Evolutionary conservation across 164 flowering plant species (phyloP), one percentile per base, ranked within the genome.

Genomic region (Stephania yunnanensis): DNA sequence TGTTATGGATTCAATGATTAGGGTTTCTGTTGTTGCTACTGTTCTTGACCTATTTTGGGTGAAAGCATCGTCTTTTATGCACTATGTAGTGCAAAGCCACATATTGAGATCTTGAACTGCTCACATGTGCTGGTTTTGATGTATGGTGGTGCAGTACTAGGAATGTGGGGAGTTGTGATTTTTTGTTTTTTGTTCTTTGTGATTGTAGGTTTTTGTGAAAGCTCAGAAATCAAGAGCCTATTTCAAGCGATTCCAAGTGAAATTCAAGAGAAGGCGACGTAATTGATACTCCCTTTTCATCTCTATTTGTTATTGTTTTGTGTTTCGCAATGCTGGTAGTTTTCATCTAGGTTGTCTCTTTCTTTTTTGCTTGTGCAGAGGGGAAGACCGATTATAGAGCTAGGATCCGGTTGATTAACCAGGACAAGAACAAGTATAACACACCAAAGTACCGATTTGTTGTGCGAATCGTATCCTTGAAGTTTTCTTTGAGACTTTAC

Each of bases 341-440:
- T 22, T 22, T 36, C 45, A 50, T 45, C 8, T 55, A 46, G 9
- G 46, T 0, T 10, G 19, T 63, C 7, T 22, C 31, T 76, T 63
- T 36, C 55, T 50, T 50, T 9, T 11, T 65, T 25, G 71, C 22
- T 17, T 63, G 10, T 69, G 36, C 85, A 93, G 95, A 82, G 87
- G 97, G 98, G 0, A 93, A 93, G 87, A 93, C 98, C 1, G 98
- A 93, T 61, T 93, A 93, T 77, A 77, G 98, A 1, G 98, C 98
- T 6, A 86, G 98, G 74, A 88, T 88, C 67, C 90, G 98, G 22
- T 71, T 93, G 64, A 93, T 93, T 61, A 93, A 93, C 75, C 97
- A 93, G 74, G 96, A 93, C 82, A 93, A 93, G 83, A 91, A 93
- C 82, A 93, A 93, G 79, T 93, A 93, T 83, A 91, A 91, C 81